Evolutionary conservation across 345 rosid genomes (phyloP).

Genomic region (Syzygium aqueum): DNA sequence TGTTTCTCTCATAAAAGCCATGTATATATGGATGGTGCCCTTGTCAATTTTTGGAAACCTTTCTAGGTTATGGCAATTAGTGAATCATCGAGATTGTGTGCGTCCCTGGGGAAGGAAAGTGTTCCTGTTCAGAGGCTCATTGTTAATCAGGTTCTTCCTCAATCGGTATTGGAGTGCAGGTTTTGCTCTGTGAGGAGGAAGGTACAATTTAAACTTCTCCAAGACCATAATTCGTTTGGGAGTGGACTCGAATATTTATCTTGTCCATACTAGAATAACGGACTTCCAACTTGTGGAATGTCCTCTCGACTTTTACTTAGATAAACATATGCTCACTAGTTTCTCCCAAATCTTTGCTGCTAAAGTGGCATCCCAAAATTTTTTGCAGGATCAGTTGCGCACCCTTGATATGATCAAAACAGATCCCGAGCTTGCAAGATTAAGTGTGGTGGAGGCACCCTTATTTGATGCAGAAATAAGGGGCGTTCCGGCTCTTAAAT

Average conservation of each 20-base stretch:
- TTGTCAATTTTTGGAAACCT: neutral
- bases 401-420: conserved; percentile 43
- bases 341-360: neutral
- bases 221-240: neutral
- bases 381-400: conserved; percentile 54
- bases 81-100: conserved; percentile 66
- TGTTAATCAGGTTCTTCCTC: conserved; percentile 64
- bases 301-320: neutral
- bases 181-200: conserved; percentile 56
- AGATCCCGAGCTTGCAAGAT: conserved; percentile 40
- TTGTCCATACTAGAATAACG: neutral
- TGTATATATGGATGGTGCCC: too few species aligned
- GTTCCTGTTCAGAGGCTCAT: conserved; percentile 60
- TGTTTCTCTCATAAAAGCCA: neutral
- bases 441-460: conserved; percentile 44
- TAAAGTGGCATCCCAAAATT: neutral
- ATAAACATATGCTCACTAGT: neutral
- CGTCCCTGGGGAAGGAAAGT: conserved; percentile 56
- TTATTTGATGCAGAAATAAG: conserved; percentile 68
- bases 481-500: conserved; percentile 74
- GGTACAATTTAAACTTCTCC: conserved; percentile 19
- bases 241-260: neutral
- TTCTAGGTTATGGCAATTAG: conserved; percentile 65
- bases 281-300: neutral
- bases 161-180: conserved; percentile 52